Conservation (phyloP, 352 stramenopile species). For the Phytophthora meadii region DNA sequence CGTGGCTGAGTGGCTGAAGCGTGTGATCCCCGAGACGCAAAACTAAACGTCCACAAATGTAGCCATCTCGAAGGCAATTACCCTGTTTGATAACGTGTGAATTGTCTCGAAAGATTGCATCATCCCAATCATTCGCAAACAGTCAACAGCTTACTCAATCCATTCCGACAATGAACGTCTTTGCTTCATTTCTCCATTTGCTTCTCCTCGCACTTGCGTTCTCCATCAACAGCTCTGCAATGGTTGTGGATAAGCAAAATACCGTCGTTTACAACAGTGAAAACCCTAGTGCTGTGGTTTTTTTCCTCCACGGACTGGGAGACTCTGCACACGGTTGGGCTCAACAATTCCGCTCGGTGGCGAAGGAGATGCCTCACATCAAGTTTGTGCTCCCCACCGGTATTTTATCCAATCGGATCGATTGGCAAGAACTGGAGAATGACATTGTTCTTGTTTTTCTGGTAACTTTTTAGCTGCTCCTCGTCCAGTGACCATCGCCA, state of each 20-base stretch:
- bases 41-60: constrained; percentile 6
- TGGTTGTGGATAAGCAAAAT: constrained; percentile 44
- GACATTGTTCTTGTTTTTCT: background rate
- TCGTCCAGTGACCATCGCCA: constrained; percentile 94
- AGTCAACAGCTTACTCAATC: background rate
- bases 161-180: constrained; percentile 18
- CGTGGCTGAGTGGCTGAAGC: constrained; percentile 66
- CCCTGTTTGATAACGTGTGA: constrained; percentile 1
- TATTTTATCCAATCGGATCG: constrained; percentile 11
- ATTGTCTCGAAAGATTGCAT: constrained; percentile 14
- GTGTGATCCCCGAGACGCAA: constrained; percentile 48
- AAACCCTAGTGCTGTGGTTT: constrained; percentile 32
- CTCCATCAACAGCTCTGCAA: constrained; percentile 17
- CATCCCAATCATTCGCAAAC: background rate
- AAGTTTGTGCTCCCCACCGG: constrained; percentile 80
- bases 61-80: background rate
- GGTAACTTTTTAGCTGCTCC: constrained; percentile 53
- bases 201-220: constrained; percentile 10
- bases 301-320: constrained; percentile 92
- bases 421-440: too few relatives aligned
- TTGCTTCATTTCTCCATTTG: constrained; percentile 29
- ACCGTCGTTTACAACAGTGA: constrained; percentile 36
- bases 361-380: constrained; percentile 65
- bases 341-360: constrained; percentile 56
- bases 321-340: constrained; percentile 90